Conservation (phyloP, 192 early-diverging fungal genomes). For the Allomyces macrogynus region DNA sequence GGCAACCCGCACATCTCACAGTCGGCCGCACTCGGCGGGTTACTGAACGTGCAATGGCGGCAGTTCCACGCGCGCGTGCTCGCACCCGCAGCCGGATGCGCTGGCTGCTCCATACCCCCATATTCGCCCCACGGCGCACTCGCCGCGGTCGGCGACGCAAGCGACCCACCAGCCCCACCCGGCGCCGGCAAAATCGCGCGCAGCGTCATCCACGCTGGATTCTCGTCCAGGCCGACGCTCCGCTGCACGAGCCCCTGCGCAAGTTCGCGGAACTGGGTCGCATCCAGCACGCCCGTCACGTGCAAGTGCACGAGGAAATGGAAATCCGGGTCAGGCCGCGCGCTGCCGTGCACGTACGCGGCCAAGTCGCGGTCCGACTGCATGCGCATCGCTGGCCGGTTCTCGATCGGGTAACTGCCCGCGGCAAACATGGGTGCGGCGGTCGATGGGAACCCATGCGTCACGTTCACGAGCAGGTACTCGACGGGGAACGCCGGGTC, state of each 20-base stretch:
- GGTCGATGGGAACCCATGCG: conserved; percentile 74
- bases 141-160: conserved; percentile 5
- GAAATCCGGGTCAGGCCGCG: conserved; percentile 53
- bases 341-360: conserved; percentile 13
- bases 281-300: conserved; percentile 40
- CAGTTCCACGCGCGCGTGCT: conserved; percentile 31
- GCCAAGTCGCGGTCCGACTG: conserved; percentile 32
- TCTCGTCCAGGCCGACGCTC: conserved; percentile 16
- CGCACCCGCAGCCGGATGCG: conserved; percentile 5
- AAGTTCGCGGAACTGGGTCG: conserved; percentile 29
- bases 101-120: conserved; percentile 8
- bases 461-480: conserved; percentile 83
- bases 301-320: conserved; percentile 58
- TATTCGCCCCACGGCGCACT: neutral
- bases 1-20: conserved; percentile 78
- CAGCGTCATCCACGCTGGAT: conserved; percentile 49
- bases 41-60: conserved; percentile 63
- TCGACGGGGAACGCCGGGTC: conserved; percentile 94
- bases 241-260: conserved; percentile 14
- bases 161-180: conserved; percentile 10
- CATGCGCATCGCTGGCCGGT: conserved; percentile 45
- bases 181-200: conserved; percentile 31
- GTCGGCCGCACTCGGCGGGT: conserved; percentile 28
- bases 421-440: conserved; percentile 53
- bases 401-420: conserved; percentile 50